Evolutionary conservation across 2,329 filamentous ascomycete species (phyloP), one percentile per base, ranked within the genome.

Genomic region (Claviceps pusilla): DNA sequence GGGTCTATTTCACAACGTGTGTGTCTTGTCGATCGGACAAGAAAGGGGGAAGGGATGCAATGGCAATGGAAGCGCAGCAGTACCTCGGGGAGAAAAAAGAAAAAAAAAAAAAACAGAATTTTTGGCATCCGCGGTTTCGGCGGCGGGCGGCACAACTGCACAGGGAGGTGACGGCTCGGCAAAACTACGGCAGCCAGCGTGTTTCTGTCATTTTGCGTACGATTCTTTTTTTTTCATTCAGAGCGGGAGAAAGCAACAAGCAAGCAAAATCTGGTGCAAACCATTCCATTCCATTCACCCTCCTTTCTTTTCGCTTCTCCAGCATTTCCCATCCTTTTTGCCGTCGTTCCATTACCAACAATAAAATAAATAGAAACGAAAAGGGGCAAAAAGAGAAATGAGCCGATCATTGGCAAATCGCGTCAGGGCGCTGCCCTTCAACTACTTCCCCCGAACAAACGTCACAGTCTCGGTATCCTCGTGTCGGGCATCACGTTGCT

Each of bases 341-440:
- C 19, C 19, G 19, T 19, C 19, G 19, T 19, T 1, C 19, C 19
- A 19, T 19, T 19, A 19, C 19, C 19, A 19, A 19, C 19, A 19
- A 19, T 19, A 19, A 19, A 1, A 19, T 19, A 19, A 19, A 19
- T 19, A 19, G 19, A 1, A 19, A 19, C 19, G 19, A 19, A 19
- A 19, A 19, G 19, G 19, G 19, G 19, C 19, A 19, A 19, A 63
- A 53, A 58, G 61, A 60, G 66, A 61, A 52, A 77, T 77, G 75
- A 75, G 69, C 57, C 71, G 68, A 52, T 63, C 70, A 61, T 65
- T 72, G 51, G 63, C 66, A 59, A 69, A 66, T 61, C 70, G 74
- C 67, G 65, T 72, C 43, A 60, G 72, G 66, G 72, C 70, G 61
- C 70, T 68, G 57, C 63, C 69, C 50, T 59, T 71, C 56, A 41